Evolutionary conservation across 2,329 filamentous ascomycete genomes (phyloP).

Genomic region (Pseudocercospora vitis): DNA sequence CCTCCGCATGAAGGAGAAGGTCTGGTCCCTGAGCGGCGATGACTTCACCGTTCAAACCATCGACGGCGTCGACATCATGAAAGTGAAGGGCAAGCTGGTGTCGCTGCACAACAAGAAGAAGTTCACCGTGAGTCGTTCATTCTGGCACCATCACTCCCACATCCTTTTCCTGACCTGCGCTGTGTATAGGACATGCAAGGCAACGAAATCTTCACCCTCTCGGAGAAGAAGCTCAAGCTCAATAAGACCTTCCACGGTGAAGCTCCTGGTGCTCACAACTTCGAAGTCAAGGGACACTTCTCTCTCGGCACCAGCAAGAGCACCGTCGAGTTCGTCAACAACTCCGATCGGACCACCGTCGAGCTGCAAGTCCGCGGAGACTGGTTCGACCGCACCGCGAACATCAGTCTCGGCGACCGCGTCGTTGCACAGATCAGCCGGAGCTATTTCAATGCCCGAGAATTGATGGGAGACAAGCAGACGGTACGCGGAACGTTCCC

Average conservation of each 20-base stretch:
- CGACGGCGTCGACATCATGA: constrained; percentile 56
- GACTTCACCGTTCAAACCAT: constrained; percentile 62
- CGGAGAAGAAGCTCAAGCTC: constrained; percentile 54
- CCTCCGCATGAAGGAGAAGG: constrained; percentile 55
- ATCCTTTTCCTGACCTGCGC: background rate
- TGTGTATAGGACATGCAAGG: constrained; percentile 45
- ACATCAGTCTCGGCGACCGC: constrained; percentile 55
- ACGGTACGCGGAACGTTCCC: constrained; percentile 41
- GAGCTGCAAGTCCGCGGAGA: constrained; percentile 61
- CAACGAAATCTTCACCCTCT: constrained; percentile 59
- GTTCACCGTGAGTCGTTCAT: constrained; percentile 43
- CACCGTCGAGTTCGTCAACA: constrained; percentile 58
- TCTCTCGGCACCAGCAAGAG: constrained; percentile 55
- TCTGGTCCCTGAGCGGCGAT: constrained; percentile 63
- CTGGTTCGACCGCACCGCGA: constrained; percentile 58
- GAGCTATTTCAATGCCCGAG: constrained; percentile 57
- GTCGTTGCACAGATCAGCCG: constrained; percentile 61
- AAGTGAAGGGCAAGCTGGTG: constrained; percentile 57
- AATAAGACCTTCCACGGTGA: constrained; percentile 56
- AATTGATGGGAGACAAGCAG: constrained; percentile 62
- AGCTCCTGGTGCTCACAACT: constrained; percentile 27
- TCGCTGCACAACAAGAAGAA: constrained; percentile 58
- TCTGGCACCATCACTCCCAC: background rate
- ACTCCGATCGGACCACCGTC: constrained; percentile 45
- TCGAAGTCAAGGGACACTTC: constrained; percentile 52